Base-by-base conservation (phyloP, 2,329 filamentous ascomycete species). In the Hypoxylon sp. region DNA sequence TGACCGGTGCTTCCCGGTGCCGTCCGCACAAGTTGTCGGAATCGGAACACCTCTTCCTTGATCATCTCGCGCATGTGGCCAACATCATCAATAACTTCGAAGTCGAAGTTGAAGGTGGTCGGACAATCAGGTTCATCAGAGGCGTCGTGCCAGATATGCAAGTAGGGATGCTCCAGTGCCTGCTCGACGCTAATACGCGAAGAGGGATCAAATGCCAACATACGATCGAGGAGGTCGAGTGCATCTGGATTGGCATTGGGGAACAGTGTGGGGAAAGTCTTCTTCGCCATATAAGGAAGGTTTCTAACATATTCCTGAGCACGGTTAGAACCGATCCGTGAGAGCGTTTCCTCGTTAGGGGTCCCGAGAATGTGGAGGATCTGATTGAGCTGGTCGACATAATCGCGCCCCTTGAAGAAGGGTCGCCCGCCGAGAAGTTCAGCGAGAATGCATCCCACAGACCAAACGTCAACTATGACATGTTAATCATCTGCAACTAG, bases 371-470 rank as follows among this genome's bases (percentile, higher is more conserved):
- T 98, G 85, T 98, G 94, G 62, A 99, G 88, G 78, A 99, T 99
- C 83, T 99, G 96, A 86, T 99, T 99, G 72, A 99, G 90, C 85
- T 99, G 96, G 83, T 99, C 96, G 81, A 99, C 96, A 78, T 99
- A 99, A 84, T 99, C 96, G 70, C 96, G 93, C 65, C 96, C 96
- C 84, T 99, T 99, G 88, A 99, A 98, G 87, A 99, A 99, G 47
- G 96, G 96, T 67, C 97, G 92, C 67, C 96, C 95, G 70, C 96
- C 96, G 37, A 99, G 90, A 11, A 99, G 90, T 82, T 99, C 96
- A 59, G 96, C 96, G 59, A 99, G 88, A 76, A 99, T 99, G 79
- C 96, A 99, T 68, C 96, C 96, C 47, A 99, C 95, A 8, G 96
- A 99, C 96, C 96, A 99, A 35, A 99, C 95, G 80, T 99, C 96